phyloP scores from a whole-genome alignment of 2,329 filamentous ascomycete species.

The Dactylellina haptotyla region DNA sequence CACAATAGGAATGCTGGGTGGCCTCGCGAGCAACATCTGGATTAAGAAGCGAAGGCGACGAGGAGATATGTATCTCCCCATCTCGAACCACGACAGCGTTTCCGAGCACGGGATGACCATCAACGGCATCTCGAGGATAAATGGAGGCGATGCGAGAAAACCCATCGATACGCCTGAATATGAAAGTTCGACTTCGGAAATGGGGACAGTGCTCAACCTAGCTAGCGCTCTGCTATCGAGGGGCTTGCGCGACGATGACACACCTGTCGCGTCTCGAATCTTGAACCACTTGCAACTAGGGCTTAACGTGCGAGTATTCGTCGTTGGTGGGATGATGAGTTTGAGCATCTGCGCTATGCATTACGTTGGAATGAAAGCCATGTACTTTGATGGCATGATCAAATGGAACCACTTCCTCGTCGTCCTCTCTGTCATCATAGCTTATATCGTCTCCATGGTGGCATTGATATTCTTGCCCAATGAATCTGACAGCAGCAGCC shows the following conservation, averaged over 20 bases:
- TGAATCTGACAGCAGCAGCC: slow-evolving; percentile 26
- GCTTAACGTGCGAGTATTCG: slow-evolving; percentile 28
- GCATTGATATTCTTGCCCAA: slow-evolving; percentile 45
- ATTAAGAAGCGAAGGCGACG: slow-evolving; percentile 41
- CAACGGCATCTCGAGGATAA: slow-evolving; percentile 10
- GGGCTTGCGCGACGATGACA: slow-evolving; percentile 24
- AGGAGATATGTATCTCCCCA: slow-evolving; percentile 45
- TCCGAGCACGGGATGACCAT: slow-evolving; percentile 37
- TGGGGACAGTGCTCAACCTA: slow-evolving; percentile 38
- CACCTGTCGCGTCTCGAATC: slow-evolving; percentile 6
- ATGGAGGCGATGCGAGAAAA: slow-evolving; percentile 13
- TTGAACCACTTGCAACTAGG: slow-evolving; percentile 23
- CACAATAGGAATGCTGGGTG: slow-evolving; percentile 31
- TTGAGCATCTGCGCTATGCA: slow-evolving; percentile 49
- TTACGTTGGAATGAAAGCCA: slow-evolving; percentile 50
- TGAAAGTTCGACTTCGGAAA: slow-evolving; percentile 44
- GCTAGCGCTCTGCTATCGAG: slow-evolving; percentile 36
- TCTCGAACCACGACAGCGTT: slow-evolving; percentile 32
- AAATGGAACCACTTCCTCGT: slow-evolving; percentile 33
- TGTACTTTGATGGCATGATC: slow-evolving; percentile 41
- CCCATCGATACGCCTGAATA: slow-evolving; percentile 48
- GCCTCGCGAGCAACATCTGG: slow-evolving; percentile 50
- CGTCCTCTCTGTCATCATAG: slow-evolving; percentile 40
- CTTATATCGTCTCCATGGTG: slow-evolving; percentile 41
- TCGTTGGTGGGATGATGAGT: slow-evolving; percentile 43